Evolutionary conservation across 768 basidiomycete species (phyloP), one percentile per base, ranked within the genome.

Genomic region (Sporobolomyces phaffii): DNA sequence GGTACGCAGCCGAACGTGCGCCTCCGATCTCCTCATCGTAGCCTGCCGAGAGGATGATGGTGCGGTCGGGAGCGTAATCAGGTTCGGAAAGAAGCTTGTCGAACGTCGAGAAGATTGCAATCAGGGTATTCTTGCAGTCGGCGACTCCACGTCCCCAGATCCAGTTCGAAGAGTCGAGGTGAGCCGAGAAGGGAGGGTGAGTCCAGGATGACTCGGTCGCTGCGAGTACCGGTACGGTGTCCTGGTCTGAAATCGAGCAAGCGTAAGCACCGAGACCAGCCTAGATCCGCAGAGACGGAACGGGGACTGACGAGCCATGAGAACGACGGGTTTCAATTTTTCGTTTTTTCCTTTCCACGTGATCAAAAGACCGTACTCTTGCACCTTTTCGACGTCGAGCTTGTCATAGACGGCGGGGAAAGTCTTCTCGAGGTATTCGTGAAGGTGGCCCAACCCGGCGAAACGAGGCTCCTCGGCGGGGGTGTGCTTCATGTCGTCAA

Each of bases 281-380:
- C 38, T 9, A 17, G 10, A 38, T 9, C 38, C 38, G 10, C 38
- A 38, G 38, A 38, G 38, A 38, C 38, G 38, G 38, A 13, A n/a
- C 2, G 17, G 18, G 17, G 28, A 36, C 56, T 22, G 10, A 58
- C 43, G 56, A 34, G 56, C 56, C 43, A 47, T 45, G 34, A 47
- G 34, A 29, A 50, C 78, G 20, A 89, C 71, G 0, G 89, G 89
- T 75, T 88, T 87, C n/a, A 87, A 79, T 1, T 80, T 77, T 15
- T 76, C 64, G 69, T 88, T 81, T 5, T 82, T 81, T 2, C 88
- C 89, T 58, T 81, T 78, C 88, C 88, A 90, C 53, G 84, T 82
- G 74, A 84, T 88, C 11, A 88, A 76, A n/a, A 90, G 80, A 0
- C 84, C 89, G 71, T 87, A 88, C 0, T 84, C 87, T 76, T 90